These are phyloP conservation scores for Tephrocybe sp. DNA, from an alignment of 768 basidiomycete genomes.

Conservation along the genomic window DNA sequence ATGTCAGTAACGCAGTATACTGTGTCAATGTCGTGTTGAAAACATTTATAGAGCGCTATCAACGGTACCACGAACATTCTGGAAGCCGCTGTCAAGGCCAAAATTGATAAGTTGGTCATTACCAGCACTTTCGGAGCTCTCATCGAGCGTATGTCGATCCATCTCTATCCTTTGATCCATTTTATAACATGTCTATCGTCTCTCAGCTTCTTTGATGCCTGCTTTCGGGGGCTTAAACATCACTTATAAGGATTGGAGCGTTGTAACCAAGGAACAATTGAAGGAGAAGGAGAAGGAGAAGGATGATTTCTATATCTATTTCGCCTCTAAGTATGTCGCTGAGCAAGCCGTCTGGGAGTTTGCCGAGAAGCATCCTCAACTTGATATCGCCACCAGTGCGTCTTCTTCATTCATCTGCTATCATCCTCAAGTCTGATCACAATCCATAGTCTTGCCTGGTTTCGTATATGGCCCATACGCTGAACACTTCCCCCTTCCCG, in stretches of 20 bases:
- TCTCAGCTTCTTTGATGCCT: slow-evolving; percentile 21
- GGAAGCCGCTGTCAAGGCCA: slow-evolving; percentile 24
- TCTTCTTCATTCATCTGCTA: neutral
- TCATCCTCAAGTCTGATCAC: neutral
- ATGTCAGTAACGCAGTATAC: slow-evolving; percentile 11
- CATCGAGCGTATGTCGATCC: slow-evolving; percentile 25
- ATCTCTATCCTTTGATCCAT: neutral
- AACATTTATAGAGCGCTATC: slow-evolving; percentile 20
- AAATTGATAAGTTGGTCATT: slow-evolving; percentile 31
- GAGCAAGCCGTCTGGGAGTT: slow-evolving; percentile 45
- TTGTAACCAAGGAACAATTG: slow-evolving; percentile 27
- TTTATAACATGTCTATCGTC: neutral
- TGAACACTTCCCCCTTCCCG: slow-evolving; percentile 28
- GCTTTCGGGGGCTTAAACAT: slow-evolving; percentile 24
- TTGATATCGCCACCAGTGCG: slow-evolving; percentile 40
- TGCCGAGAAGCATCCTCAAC: slow-evolving; percentile 34
- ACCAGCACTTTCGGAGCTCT: slow-evolving; percentile 33
- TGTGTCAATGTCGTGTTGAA: neutral
- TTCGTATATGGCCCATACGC: slow-evolving; percentile 39
- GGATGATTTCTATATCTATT: slow-evolving; percentile 35
- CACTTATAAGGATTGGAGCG: slow-evolving; percentile 34
- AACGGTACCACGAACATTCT: slow-evolving; percentile 30
- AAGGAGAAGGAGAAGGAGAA: slow-evolving; percentile 28
- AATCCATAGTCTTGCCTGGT: slow-evolving; percentile 33
- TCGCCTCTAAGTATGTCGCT: slow-evolving; percentile 39